phyloP scores from a whole-genome alignment of 139 green algal genomes.

The Tetratostichococcus sp. region DNA sequence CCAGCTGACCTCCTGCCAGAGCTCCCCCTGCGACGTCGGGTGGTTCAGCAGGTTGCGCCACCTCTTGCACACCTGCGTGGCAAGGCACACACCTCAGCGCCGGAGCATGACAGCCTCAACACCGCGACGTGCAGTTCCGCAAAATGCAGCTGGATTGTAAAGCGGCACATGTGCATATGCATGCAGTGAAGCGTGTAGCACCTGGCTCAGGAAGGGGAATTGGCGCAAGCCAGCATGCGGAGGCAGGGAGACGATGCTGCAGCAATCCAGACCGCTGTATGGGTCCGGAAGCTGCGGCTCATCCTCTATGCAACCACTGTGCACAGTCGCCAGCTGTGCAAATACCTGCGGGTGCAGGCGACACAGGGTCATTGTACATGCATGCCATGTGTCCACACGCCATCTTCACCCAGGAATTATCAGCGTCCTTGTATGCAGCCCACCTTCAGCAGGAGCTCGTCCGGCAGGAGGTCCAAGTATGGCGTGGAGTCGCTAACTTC shows the following conservation, averaged over 20 bases:
- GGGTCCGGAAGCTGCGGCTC: not conserved
- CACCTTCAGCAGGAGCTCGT: constrained; percentile 32
- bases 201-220: constrained; percentile 59
- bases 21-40: constrained; percentile 20
- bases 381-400: too few species aligned
- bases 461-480: constrained; percentile 19
- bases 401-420: too few species aligned
- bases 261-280: constrained; percentile 1
- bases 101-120: not conserved
- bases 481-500: not conserved
- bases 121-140: not conserved
- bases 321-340: constrained; percentile 7
- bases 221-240: constrained; percentile 44
- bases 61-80: constrained; percentile 45
- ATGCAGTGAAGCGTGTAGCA: too few species aligned
- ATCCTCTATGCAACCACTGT: constrained; percentile 4
- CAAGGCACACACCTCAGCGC: not conserved
- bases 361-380: too few species aligned
- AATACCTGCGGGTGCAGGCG: constrained; percentile 20
- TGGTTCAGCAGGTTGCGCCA: constrained; percentile 40
- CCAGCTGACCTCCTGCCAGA: too few species aligned
- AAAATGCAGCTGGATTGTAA: too few species aligned
- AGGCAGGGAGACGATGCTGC: constrained; percentile 1
- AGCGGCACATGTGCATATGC: too few species aligned
- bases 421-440: too few species aligned